Percentiles rank a stretch among this genome's conserved stretches.
Conservation (phyloP, 495 filamentous ascomycete genomes). For the Trichocladium uniseriatum region DNA sequence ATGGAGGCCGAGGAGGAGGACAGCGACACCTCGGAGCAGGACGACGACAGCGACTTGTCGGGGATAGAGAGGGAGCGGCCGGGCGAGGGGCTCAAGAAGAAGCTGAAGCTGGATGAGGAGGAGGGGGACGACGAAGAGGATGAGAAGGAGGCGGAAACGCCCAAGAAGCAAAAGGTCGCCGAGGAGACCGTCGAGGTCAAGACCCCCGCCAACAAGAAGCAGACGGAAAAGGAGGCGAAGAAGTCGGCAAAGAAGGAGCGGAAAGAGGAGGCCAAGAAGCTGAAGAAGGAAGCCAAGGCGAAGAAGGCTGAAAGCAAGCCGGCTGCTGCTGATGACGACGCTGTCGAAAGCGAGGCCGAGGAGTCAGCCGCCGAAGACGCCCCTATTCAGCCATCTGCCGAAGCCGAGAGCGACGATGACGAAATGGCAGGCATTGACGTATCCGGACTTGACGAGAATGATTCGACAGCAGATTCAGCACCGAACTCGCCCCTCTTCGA, state of each 20-base stretch:
- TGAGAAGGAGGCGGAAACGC: constrained; percentile 18
- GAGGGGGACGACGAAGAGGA: constrained; percentile 31
- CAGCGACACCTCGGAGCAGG: constrained; percentile 28
- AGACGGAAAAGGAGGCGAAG: constrained; percentile 29
- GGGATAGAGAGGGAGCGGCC: constrained; percentile 46
- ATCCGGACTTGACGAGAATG: constrained; percentile 34
- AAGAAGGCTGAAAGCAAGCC: constrained; percentile 24
- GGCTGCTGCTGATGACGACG: constrained; percentile 7
- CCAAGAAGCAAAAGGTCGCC: constrained; percentile 38
- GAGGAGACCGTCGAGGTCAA: constrained; percentile 21
- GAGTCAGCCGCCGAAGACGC: constrained; percentile 1
- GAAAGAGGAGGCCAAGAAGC: constrained; percentile 30
- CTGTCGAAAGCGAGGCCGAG: constrained; percentile 6
- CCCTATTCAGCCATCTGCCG: constrained; percentile 13
- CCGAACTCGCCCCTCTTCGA: constrained; percentile 60
- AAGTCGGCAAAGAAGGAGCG: constrained; percentile 28
- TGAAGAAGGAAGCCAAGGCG: constrained; percentile 21
- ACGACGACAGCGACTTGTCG: constrained; percentile 28
- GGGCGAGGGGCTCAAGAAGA: constrained; percentile 43
- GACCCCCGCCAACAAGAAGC: constrained; percentile 14
- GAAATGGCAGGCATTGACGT: constrained; percentile 37
- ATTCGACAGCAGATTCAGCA: constrained; percentile 40
- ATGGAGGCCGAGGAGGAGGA: constrained; percentile 21
- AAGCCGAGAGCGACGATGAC: constrained; percentile 12
- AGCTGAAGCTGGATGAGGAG: constrained; percentile 36